Percentiles rank a stretch among this genome's conserved stretches.
phyloP scores from a whole-genome alignment of 768 basidiomycete species.

The Butyriboletus loyo region DNA sequence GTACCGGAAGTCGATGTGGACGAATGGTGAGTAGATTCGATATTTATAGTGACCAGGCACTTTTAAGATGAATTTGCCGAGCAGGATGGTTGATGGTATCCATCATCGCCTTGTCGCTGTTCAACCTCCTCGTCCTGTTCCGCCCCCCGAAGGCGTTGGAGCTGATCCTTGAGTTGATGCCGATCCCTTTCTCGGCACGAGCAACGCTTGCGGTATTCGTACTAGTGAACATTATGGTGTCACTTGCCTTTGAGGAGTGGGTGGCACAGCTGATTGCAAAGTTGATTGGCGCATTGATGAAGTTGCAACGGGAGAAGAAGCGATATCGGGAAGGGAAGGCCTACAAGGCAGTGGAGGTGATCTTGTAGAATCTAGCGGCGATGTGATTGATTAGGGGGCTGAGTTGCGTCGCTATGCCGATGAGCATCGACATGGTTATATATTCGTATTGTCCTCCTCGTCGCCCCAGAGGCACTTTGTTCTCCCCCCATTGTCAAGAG shows the following conservation, averaged over 20 bases:
- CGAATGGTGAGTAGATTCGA: conserved; percentile 65
- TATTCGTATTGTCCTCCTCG: not conserved
- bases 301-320: conserved; percentile 40
- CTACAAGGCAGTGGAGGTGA: conserved; percentile 83
- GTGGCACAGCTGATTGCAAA: conserved; percentile 54
- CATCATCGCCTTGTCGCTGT: conserved; percentile 59
- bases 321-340: conserved; percentile 63
- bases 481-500: conserved; percentile 29
- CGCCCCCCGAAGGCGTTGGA: conserved; percentile 59
- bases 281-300: conserved; percentile 46
- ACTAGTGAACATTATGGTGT: conserved; percentile 65
- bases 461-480: conserved; percentile 35
- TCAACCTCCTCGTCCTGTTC: conserved; percentile 79
- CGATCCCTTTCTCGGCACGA: conserved; percentile 66
- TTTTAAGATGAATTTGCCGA: not conserved
- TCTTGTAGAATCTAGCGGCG: not conserved
- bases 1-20: conserved; percentile 92
- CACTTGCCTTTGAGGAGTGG: conserved; percentile 78
- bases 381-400: not conserved
- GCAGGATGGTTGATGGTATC: conserved; percentile 81
- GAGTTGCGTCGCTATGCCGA: conserved; percentile 22
- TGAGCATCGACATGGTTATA: not conserved
- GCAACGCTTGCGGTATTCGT: conserved; percentile 66
- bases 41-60: not conserved
- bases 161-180: conserved; percentile 71